Evolutionary conservation across 73 alveolate genomes (phyloP), one percentile per base, ranked within the genome.

Genomic region (Paramecium biaurelia): DNA sequence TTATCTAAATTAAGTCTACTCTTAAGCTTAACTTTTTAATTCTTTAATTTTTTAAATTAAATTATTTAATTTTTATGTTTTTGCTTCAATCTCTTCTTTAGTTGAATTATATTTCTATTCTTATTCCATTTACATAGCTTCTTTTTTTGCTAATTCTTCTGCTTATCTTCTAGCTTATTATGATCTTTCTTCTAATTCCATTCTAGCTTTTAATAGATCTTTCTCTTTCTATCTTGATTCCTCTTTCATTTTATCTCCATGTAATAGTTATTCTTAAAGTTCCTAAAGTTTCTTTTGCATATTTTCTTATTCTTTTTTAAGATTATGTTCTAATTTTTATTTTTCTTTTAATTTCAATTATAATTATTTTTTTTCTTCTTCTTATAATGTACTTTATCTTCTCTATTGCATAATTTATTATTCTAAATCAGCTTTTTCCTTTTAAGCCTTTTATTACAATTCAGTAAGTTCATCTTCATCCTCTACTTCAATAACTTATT

Each of bases 21-120:
- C 97, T 67, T 87, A 88, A 32, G 93, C 85, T 94, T 97, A 96
- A 20, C 59, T 47, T 38, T 85, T 95, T 70, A 92, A 89, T 32
- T 92, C 96, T 58, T 95, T 95, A 85, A 89, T 86, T 87, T 96
- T 93, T 28, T 87, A 82, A 85, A 94, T 92, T 47, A 96, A 57
- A 59, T 92, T 95, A 34, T 88, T 92, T 68, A 97, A 63, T 67
- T 97, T 94, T 56, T 96, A 86, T n/a, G 96, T 97, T 85, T 94
- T 98, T 56, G 96, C 97, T 20, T 98, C 99, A 35, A 98, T 93
- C 85, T 98, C 99, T 70, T 98, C 98, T 92, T 98, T 96, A 70
- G 95, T 93, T 86, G 93, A 93, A 42, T 92, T 93, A 92, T 95
- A 98, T 84, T 96, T 95, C 32, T 96, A 95, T 89, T 96, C 93